Conservation (phyloP, 1,139 yeast species). For the Meyerozyma carpophila region DNA sequence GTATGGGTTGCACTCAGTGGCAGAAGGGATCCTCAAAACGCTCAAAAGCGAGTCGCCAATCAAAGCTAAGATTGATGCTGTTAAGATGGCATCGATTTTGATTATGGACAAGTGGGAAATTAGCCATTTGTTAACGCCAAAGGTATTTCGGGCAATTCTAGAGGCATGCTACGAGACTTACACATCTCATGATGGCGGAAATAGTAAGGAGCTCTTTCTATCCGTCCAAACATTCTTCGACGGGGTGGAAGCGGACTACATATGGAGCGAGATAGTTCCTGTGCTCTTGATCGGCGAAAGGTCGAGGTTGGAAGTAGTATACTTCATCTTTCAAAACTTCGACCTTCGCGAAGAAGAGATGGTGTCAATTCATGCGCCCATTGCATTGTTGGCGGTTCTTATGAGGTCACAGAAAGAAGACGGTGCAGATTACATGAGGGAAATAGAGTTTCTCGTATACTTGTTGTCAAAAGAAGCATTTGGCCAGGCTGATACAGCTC, state of each 20-base stretch:
- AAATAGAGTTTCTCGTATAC: slow-evolving; percentile 35
- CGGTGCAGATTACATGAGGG: slow-evolving; percentile 20
- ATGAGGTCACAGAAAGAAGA: slow-evolving; percentile 5
- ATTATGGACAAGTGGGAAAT: slow-evolving; percentile 94
- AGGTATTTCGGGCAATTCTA: slow-evolving; percentile 61
- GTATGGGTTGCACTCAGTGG: slow-evolving; percentile 48
- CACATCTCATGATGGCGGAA: slow-evolving; percentile 9
- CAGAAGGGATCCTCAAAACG: slow-evolving; percentile 47
- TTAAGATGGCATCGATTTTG: slow-evolving; percentile 56
- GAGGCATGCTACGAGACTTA: slow-evolving; percentile 21
- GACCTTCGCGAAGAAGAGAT: slow-evolving; percentile 83
- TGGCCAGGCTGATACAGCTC: background rate
- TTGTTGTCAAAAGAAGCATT: slow-evolving; percentile 37
- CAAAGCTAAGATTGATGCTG: slow-evolving; percentile 42
- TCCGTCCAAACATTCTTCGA: slow-evolving; percentile 73
- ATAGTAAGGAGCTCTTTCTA: slow-evolving; percentile 40
- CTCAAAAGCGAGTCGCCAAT: slow-evolving; percentile 27
- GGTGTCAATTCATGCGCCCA: slow-evolving; percentile 70
- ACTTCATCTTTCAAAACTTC: slow-evolving; percentile 58
- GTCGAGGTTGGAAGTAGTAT: slow-evolving; percentile 38
- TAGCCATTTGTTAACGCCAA: slow-evolving; percentile 67
- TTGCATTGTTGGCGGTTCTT: slow-evolving; percentile 49
- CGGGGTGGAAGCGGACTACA: slow-evolving; percentile 71
- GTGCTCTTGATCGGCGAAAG: slow-evolving; percentile 16
- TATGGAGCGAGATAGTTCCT: slow-evolving; percentile 64